Evolutionary conservation across 495 filamentous ascomycete species (phyloP).

Genomic region (Aspergillus indologenus): DNA sequence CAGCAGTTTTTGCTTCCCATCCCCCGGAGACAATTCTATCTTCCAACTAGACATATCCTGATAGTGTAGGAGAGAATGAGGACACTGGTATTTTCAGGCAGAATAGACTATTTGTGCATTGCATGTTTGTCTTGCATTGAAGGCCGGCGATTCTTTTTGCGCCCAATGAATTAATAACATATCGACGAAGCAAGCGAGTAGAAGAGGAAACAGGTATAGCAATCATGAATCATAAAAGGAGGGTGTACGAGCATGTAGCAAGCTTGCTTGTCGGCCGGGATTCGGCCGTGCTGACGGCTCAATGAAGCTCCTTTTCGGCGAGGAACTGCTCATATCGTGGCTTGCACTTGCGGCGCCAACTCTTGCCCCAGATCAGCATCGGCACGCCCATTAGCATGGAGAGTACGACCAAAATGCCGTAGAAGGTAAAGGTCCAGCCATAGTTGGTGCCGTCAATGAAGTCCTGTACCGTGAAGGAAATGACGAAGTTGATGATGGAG

Average conservation of each 20-base stretch:
- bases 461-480: conserved; percentile 31
- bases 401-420: conserved; percentile 23
- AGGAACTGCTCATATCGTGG: conserved; percentile 1
- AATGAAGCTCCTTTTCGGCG: neutral
- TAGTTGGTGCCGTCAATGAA: conserved; percentile 32
- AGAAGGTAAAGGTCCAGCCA: conserved; percentile 32
- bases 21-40: too few species aligned
- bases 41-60: neutral
- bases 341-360: conserved; percentile 17
- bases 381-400: conserved; percentile 21
- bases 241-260: neutral
- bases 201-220: neutral
- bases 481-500: conserved; percentile 32
- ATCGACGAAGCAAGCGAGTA: neutral
- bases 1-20: too few species aligned
- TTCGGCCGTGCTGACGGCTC: neutral
- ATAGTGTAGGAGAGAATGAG: neutral
- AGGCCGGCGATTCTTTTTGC: too few species aligned
- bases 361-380: conserved; percentile 31
- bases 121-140: neutral
- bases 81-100: too few species aligned
- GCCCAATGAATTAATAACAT: too few species aligned
- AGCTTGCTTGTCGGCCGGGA: neutral
- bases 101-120: neutral
- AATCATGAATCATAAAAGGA: neutral